Evolutionary conservation across 352 stramenopile genomes (phyloP).

Genomic region (Pythium rhizo-oryzae): DNA sequence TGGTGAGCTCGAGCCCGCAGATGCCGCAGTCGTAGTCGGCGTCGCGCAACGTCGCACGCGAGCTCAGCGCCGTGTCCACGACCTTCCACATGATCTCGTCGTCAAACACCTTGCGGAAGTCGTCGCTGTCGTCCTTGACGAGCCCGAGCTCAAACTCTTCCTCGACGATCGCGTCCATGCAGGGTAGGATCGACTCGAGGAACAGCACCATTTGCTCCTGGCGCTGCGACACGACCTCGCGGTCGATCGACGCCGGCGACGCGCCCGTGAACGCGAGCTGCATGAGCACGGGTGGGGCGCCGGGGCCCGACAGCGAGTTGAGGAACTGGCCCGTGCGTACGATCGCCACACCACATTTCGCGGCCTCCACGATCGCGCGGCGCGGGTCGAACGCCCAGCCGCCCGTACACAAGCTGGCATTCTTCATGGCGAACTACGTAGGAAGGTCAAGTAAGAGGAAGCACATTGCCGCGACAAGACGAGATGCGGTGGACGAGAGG

Average conservation of each 20-base stretch:
- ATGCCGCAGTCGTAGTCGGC: conserved; percentile 66
- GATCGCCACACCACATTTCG: conserved; percentile 52
- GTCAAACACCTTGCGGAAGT: conserved; percentile 76
- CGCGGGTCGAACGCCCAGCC: conserved; percentile 75
- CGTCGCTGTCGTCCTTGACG: conserved; percentile 70
- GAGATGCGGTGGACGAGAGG: not conserved
- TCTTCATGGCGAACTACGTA: conserved; percentile 80
- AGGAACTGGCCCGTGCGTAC: conserved; percentile 78
- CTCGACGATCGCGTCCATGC: conserved; percentile 75
- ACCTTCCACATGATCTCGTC: conserved; percentile 74
- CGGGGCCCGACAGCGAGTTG: conserved; percentile 41
- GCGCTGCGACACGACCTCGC: conserved; percentile 55
- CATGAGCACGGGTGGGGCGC: conserved; percentile 37
- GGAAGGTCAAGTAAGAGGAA: not conserved
- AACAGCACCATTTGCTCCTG: conserved; percentile 85
- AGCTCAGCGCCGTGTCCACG: conserved; percentile 57
- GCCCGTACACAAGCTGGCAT: conserved; percentile 59
- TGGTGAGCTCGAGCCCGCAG: conserved; percentile 76
- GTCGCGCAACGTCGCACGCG: conserved; percentile 3
- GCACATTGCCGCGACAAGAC: too few species aligned
- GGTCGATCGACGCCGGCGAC: conserved; percentile 44
- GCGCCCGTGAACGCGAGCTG: conserved; percentile 54
- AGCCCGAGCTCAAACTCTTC: conserved; percentile 70
- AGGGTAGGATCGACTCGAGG: conserved; percentile 78
- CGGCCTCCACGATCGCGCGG: conserved; percentile 75